Conservation (phyloP, 2,329 filamentous ascomycete genomes). For the Karstenula rhodostoma region DNA sequence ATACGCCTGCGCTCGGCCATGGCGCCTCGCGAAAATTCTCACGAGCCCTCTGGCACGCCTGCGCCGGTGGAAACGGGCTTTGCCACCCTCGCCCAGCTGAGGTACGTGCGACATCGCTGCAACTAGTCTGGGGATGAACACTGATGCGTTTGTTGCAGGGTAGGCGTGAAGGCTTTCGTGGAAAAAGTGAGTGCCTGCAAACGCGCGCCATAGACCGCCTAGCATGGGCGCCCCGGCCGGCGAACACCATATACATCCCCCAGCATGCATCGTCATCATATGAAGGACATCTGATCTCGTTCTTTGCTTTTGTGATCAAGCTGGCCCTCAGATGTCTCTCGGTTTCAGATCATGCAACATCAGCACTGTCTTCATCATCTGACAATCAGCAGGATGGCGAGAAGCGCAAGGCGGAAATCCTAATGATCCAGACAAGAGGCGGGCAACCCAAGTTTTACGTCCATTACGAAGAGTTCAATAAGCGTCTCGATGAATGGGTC, state of each 20-base stretch:
- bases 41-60: conserved; percentile 63
- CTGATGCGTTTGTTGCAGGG: conserved; percentile 56
- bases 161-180: conserved; percentile 72
- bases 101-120: conserved; percentile 61
- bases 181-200: conserved; percentile 66
- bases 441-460: conserved; percentile 92
- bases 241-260: conserved; percentile 23
- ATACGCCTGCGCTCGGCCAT: conserved; percentile 47
- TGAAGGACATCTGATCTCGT: neutral
- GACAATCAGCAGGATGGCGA: conserved; percentile 71
- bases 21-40: conserved; percentile 64
- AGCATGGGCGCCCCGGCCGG: conserved; percentile 1
- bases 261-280: neutral
- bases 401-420: conserved; percentile 89
- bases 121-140: conserved; percentile 35
- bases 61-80: conserved; percentile 76
- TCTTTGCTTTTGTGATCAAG: no score
- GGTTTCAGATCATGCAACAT: neutral
- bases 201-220: conserved; percentile 7
- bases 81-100: conserved; percentile 84
- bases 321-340: no score
- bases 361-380: conserved; percentile 15
- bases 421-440: conserved; percentile 92
- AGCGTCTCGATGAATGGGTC: conserved; percentile 89
- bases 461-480: conserved; percentile 99